These are phyloP conservation scores for Daldinia eschscholtzii DNA, from an alignment of 2,329 filamentous ascomycete species.

Conservation along the genomic window DNA sequence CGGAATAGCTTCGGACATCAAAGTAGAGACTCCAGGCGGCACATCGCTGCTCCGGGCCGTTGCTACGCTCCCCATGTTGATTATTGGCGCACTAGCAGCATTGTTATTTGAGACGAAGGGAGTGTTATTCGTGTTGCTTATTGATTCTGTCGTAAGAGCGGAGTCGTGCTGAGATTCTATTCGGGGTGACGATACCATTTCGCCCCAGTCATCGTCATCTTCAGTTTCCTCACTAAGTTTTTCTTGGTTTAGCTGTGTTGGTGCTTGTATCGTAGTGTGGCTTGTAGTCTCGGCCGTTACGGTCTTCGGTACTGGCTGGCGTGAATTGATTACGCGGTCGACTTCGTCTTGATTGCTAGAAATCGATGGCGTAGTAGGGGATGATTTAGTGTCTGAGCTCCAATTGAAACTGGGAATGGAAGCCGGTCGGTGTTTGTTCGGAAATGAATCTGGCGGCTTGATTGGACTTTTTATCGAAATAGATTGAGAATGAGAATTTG, in stretches of 20 bases:
- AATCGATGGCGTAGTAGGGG: slow-evolving; percentile 13
- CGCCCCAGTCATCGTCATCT: slow-evolving; percentile 72
- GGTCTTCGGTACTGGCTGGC: neutral
- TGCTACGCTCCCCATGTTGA: neutral
- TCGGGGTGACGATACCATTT: slow-evolving; percentile 65
- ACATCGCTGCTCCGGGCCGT: slow-evolving; percentile 8
- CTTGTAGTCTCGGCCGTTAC: neutral
- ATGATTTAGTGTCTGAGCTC: slow-evolving; percentile 36
- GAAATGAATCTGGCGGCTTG: slow-evolving; percentile 18
- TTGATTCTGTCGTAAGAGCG: slow-evolving; percentile 7
- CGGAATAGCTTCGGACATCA: slow-evolving; percentile 29
- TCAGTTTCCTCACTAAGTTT: slow-evolving; percentile 54
- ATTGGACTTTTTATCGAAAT: slow-evolving; percentile 44
- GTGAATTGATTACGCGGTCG: slow-evolving; percentile 11
- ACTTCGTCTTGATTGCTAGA: slow-evolving; percentile 1
- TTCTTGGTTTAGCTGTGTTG: slow-evolving; percentile 8
- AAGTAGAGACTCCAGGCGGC: slow-evolving; percentile 29
- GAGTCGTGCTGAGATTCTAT: slow-evolving; percentile 24
- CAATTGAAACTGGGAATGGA: slow-evolving; percentile 45
- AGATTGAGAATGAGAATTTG: slow-evolving; percentile 12
- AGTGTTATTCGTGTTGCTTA: neutral
- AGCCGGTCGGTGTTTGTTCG: neutral
- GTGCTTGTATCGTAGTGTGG: neutral
- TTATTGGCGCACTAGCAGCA: neutral
- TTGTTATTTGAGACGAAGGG: neutral